Percentiles rank a stretch among this genome's conserved stretches.
phyloP scores from a whole-genome alignment of 805 yeast species.

The Myxozyma kluyveri region DNA sequence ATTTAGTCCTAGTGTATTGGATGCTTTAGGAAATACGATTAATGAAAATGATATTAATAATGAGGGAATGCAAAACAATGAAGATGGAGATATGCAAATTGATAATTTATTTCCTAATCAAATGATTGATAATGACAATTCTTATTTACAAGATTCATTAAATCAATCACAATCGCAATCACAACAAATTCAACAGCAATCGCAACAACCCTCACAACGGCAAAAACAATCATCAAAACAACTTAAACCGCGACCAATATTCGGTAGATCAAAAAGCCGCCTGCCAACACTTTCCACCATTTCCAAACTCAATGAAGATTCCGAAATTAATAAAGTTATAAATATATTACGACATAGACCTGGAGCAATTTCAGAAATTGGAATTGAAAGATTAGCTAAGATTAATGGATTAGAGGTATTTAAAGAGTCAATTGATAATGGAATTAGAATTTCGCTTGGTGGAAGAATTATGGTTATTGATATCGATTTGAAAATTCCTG shows the following conservation, averaged over 20 bases:
- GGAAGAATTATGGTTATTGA: conserved; percentile 42
- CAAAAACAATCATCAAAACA: too few species aligned
- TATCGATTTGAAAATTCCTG: conserved; percentile 31
- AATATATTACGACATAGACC: conserved; percentile 37
- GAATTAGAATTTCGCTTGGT: conserved; percentile 40
- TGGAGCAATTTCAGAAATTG: conserved; percentile 38
- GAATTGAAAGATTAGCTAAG: conserved; percentile 38
- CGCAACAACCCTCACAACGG: neutral
- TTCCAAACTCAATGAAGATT: too few species aligned
- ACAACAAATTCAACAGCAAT: neutral
- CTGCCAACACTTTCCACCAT: conserved; percentile 4
- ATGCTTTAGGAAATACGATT: too few species aligned
- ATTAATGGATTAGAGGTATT: conserved; percentile 40
- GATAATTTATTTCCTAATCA: too few species aligned
- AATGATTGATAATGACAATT: too few species aligned
- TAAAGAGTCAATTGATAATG: conserved; percentile 37
- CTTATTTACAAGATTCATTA: too few species aligned
- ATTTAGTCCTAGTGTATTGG: too few species aligned
- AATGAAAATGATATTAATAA: too few species aligned
- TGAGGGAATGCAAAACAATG: too few species aligned
- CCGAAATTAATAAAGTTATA: conserved; percentile 26
- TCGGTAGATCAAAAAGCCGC: conserved; percentile 16
- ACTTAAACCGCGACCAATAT: conserved; percentile 1
- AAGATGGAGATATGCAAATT: too few species aligned
- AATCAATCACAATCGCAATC: too few species aligned